These are phyloP conservation scores for Teunomyces atbi DNA, from an alignment of 805 yeast genomes.

Conservation along the genomic window DNA sequence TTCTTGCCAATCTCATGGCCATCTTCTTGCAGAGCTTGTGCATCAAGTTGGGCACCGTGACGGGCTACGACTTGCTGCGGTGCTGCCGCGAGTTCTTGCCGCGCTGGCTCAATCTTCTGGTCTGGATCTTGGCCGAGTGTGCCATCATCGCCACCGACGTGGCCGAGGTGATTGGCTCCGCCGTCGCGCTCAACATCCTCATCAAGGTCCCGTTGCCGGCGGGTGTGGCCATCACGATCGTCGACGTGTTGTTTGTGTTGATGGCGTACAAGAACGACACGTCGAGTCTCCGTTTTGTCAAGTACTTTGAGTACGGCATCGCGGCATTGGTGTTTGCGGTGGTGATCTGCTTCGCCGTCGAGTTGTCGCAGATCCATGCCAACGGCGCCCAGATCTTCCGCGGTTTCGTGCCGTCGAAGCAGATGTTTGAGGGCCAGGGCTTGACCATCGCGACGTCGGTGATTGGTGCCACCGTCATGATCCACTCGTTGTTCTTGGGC, in stretches of 20 bases:
- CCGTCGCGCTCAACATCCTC: conserved; percentile 48
- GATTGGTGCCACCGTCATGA: conserved; percentile 53
- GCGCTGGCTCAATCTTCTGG: conserved; percentile 30
- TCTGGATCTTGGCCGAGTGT: conserved; percentile 46
- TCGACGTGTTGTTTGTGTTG: conserved; percentile 46
- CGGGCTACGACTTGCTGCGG: conserved; percentile 48
- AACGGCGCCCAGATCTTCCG: conserved; percentile 35
- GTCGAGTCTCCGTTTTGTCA: conserved; percentile 33
- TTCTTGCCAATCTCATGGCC: conserved; percentile 45
- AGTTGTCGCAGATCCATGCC: conserved; percentile 36
- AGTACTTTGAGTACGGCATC: conserved; percentile 41
- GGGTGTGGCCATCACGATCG: conserved; percentile 45
- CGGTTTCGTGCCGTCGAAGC: conserved; percentile 44
- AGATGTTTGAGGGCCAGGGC: conserved; percentile 43
- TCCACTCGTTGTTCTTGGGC: conserved; percentile 49
- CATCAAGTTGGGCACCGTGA: conserved; percentile 48
- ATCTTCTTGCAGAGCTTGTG: conserved; percentile 45
- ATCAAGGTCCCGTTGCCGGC: conserved; percentile 47
- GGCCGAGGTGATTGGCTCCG: conserved; percentile 56
- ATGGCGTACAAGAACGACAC: conserved; percentile 47
- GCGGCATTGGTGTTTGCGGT: conserved; percentile 43
- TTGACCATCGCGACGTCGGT: conserved; percentile 48
- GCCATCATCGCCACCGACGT: conserved; percentile 52
- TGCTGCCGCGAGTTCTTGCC: conserved; percentile 44
- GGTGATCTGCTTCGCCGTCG: conserved; percentile 46